These are phyloP conservation scores for Apiospora saccharicola DNA, from an alignment of 2,329 filamentous ascomycete genomes.

Conservation along the genomic window DNA sequence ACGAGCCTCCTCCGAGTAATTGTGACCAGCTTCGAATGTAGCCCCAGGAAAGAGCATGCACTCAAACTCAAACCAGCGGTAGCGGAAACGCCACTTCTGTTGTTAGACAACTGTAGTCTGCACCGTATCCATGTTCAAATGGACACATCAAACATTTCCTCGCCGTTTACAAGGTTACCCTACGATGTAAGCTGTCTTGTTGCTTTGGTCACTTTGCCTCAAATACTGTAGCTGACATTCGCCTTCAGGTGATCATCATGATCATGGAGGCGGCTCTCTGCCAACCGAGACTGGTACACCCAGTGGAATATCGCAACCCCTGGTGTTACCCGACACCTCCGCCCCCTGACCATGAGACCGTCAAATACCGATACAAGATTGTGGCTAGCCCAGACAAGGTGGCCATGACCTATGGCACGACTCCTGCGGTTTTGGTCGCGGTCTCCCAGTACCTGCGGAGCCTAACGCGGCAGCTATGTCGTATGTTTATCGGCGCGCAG, in stretches of 20 bases:
- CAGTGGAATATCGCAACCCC: not conserved
- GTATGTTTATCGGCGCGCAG: not conserved
- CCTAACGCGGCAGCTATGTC: not conserved
- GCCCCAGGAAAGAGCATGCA: too few relatives aligned
- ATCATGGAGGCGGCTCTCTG: not conserved
- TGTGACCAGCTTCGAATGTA: too few relatives aligned
- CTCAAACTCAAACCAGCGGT: not conserved
- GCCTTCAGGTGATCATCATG: not conserved
- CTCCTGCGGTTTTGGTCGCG: not conserved
- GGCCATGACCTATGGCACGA: not conserved
- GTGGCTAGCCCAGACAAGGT: not conserved
- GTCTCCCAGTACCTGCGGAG: not conserved
- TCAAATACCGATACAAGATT: not conserved
- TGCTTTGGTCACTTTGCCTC: not conserved
- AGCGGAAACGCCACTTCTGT: not conserved
- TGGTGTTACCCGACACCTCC: not conserved
- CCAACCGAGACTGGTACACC: not conserved
- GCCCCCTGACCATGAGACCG: not conserved
- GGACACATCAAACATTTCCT: not conserved
- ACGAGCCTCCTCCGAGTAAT: too few relatives aligned
- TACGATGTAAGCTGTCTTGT: not conserved
- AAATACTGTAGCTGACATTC: not conserved
- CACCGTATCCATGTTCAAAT: not conserved
- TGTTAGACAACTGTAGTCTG: not conserved
- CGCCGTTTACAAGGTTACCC: not conserved